Evolutionary conservation across 2,329 filamentous ascomycete genomes (phyloP), one percentile per base, ranked within the genome.

Genomic region (Calonectria henricotiae): DNA sequence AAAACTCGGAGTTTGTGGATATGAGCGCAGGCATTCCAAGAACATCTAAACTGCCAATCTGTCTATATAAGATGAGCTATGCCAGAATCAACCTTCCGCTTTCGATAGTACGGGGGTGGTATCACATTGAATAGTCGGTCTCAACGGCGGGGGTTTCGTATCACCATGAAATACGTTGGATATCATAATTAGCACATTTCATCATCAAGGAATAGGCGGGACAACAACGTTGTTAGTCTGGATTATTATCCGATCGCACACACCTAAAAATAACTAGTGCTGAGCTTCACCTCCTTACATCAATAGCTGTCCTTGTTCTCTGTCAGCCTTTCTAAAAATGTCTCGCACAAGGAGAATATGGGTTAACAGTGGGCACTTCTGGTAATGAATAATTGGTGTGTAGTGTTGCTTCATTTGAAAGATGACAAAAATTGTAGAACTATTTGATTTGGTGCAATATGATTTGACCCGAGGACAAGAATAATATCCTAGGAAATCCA

Each of bases 331-430:
- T 20, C 20, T 20, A 20, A 20, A 20, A 20, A 54, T 20, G 15
- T 35, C 49, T 54, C 49, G 49, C 30, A 20, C 49, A 54, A 54
- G 17, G 17, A 35, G 3, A n/a, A 54, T 54, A 15, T 54, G 8
- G 7, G 15, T 54, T 8, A 35, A 32, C 11, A 17, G 25, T 8
- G 23, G 30, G 15, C 15, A 30, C 13, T 35, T 54, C n/a, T 54
- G 49, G 49, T 54, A 9, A 54, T 27, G 30, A 27, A 54, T 8
- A 54, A 54, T 12, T 12, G 32, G 27, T 6, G 20, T 35, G 17
- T 7, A 11, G 49, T 27, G 5, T 20, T 54, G 17, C 15, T 9
- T n/a, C 49, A 9, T 3, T 25, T 54, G 9, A 54, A 54, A 5
- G 49, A 44, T 44, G 41, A 12, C 7, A 7, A 15, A 20, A 20